Evolutionary conservation across 2,329 filamentous ascomycete genomes (phyloP).

Genomic region (Colletotrichum sp.): DNA sequence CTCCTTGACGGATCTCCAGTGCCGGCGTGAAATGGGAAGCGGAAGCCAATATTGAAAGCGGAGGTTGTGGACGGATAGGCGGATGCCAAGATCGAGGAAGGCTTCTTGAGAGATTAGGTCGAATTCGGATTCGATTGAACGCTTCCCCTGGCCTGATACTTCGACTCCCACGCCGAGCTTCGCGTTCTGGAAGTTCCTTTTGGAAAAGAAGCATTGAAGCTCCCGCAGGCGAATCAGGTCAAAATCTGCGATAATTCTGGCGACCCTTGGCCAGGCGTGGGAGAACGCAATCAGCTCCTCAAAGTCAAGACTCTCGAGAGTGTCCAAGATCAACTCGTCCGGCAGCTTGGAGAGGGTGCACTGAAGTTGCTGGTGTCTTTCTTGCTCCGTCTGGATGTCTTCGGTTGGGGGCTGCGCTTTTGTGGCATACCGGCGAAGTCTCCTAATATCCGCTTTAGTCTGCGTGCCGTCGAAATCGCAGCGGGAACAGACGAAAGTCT

Average conservation of each 20-base stretch:
- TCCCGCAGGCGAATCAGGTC: conserved; percentile 46
- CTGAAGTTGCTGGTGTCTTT: not conserved
- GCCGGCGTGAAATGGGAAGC: conserved; percentile 47
- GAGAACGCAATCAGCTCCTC: conserved; percentile 41
- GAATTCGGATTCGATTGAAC: conserved; percentile 50
- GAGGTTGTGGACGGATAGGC: conserved; percentile 46
- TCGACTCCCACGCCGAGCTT: conserved; percentile 50
- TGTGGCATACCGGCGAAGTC: not conserved
- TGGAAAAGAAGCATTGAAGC: conserved; percentile 52
- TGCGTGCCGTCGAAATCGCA: conserved; percentile 26
- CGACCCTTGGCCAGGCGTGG: conserved; percentile 39
- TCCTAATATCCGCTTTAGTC: not conserved
- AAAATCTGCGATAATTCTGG: conserved; percentile 36
- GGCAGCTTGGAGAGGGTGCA: conserved; percentile 30
- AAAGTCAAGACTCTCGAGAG: conserved; percentile 37
- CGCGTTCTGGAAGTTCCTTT: conserved; percentile 39
- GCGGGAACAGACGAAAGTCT: conserved; percentile 26
- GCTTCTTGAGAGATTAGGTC: conserved; percentile 50
- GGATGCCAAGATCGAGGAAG: conserved; percentile 38
- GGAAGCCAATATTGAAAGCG: conserved; percentile 49
- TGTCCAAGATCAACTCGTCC: conserved; percentile 43
- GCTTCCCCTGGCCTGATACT: conserved; percentile 24
- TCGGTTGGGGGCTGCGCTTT: not conserved
- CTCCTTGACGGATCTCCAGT: conserved; percentile 44
- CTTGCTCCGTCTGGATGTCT: conserved; percentile 27